phyloP scores from a whole-genome alignment of 2,329 filamentous ascomycete species.

The Aspergillus flavus region DNA sequence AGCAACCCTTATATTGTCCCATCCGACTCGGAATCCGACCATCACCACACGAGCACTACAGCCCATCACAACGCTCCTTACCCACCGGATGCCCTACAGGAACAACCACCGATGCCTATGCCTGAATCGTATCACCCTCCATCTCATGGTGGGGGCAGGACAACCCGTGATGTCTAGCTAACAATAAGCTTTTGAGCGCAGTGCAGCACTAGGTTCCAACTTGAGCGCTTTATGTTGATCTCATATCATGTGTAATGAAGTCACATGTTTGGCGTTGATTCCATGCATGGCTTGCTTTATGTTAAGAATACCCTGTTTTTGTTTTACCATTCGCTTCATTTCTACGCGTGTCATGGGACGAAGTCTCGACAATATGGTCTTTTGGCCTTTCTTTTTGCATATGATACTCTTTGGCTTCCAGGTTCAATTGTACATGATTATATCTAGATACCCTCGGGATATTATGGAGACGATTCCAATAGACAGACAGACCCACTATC shows the following conservation, averaged over 20 bases:
- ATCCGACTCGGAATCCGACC: slow-evolving; percentile 20
- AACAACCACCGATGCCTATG: slow-evolving; percentile 35
- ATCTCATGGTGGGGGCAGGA: slow-evolving; percentile 19
- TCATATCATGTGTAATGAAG: slow-evolving; percentile 7
- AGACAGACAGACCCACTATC: background rate
- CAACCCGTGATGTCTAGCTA: background rate
- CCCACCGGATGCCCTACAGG: slow-evolving; percentile 28
- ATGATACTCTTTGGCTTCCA: background rate
- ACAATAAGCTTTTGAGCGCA: background rate
- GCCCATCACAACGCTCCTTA: slow-evolving; percentile 19
- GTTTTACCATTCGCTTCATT: slow-evolving; percentile 1
- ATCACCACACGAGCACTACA: slow-evolving; percentile 19
- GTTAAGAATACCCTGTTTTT: slow-evolving; percentile 10
- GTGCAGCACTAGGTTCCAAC: background rate
- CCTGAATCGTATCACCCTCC: slow-evolving; percentile 33
- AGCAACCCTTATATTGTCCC: slow-evolving; percentile 19
- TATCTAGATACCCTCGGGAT: background rate
- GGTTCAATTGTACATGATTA: slow-evolving; percentile 1
- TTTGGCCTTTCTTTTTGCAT: background rate
- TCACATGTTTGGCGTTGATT: slow-evolving; percentile 1
- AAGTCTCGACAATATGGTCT: background rate
- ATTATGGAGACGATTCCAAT: background rate
- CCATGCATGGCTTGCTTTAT: slow-evolving; percentile 5
- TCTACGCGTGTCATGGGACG: background rate
- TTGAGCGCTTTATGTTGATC: background rate